Evolutionary conservation across 345 rosid species (phyloP).

Genomic region (Eutrema heterophyllum): DNA sequence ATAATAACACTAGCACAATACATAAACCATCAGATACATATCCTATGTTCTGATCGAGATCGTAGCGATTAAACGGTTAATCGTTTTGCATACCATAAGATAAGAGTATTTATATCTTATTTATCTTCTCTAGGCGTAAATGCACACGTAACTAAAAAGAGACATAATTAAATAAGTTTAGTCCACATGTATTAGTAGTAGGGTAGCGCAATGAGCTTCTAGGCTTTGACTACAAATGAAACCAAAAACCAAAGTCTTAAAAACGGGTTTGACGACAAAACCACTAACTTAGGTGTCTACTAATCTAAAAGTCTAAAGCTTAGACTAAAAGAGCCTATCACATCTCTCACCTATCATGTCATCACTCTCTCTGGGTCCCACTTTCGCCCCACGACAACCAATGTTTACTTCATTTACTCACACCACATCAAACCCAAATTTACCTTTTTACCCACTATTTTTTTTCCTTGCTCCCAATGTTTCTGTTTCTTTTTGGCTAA

Average conservation of each 20-base stretch:
- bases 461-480: slow-evolving; percentile 25
- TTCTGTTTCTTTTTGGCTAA: slow-evolving; percentile 13
- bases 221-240: slow-evolving; percentile 28
- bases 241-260: slow-evolving; percentile 13
- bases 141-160: slow-evolving; percentile 17
- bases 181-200: slow-evolving; percentile 11
- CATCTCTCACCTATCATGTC: slow-evolving; percentile 28
- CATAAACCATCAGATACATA: too few relatives aligned
- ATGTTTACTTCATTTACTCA: slow-evolving; percentile 17
- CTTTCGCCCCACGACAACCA: neutral
- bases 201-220: slow-evolving; percentile 32
- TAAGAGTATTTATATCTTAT: neutral
- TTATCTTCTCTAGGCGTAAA: slow-evolving; percentile 15
- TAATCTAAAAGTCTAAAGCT: slow-evolving; percentile 25
- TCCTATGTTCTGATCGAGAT: too few relatives aligned
- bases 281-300: slow-evolving; percentile 7
- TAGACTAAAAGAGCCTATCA: slow-evolving; percentile 6
- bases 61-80: too few relatives aligned
- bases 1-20: too few relatives aligned
- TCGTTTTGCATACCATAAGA: too few relatives aligned
- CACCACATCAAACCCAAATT: slow-evolving; percentile 34
- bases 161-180: neutral
- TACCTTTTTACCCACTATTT: slow-evolving; percentile 23
- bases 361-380: slow-evolving; percentile 12
- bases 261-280: slow-evolving; percentile 26